These are phyloP conservation scores for Pachyrhizus erosus DNA, from an alignment of 306 rosid genomes.

Conservation along the genomic window DNA sequence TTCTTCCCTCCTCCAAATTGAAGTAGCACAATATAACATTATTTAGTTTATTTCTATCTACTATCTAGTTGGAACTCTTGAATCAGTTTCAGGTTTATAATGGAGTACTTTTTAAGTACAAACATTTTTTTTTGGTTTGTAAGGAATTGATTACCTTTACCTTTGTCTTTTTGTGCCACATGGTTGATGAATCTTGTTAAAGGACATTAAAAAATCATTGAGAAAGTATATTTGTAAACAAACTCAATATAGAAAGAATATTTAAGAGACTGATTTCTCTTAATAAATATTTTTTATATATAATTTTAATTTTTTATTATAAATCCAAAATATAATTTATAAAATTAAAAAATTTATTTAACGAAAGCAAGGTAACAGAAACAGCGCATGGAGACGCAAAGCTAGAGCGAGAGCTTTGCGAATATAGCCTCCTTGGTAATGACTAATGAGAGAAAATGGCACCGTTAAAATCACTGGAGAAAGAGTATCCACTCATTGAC, in stretches of 20 bases:
- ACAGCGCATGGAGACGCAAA: background rate
- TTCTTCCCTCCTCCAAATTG: slow-evolving; percentile 82
- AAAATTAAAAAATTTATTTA: no score
- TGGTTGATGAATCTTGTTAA: no score
- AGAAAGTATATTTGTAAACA: no score
- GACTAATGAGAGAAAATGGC: slow-evolving; percentile 45
- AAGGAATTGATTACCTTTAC: background rate
- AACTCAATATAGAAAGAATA: no score
- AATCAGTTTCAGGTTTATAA: background rate
- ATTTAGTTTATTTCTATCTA: background rate
- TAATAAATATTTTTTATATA: no score
- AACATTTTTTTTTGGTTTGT: background rate
- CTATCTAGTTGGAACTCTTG: background rate
- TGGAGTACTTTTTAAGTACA: background rate
- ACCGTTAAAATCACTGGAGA: slow-evolving; percentile 47
- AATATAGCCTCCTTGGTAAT: no score
- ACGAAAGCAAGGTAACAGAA: background rate
- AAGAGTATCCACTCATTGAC: slow-evolving; percentile 49
- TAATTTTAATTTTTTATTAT: no score
- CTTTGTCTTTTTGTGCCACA: no score
- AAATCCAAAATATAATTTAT: no score
- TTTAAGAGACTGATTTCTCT: no score
- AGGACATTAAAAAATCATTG: no score
- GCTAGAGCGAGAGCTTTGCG: no score
- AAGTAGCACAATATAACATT: slow-evolving; percentile 30